Evolutionary conservation across 2,329 filamentous ascomycete genomes (phyloP).

Genomic region (Blumeria graminis): DNA sequence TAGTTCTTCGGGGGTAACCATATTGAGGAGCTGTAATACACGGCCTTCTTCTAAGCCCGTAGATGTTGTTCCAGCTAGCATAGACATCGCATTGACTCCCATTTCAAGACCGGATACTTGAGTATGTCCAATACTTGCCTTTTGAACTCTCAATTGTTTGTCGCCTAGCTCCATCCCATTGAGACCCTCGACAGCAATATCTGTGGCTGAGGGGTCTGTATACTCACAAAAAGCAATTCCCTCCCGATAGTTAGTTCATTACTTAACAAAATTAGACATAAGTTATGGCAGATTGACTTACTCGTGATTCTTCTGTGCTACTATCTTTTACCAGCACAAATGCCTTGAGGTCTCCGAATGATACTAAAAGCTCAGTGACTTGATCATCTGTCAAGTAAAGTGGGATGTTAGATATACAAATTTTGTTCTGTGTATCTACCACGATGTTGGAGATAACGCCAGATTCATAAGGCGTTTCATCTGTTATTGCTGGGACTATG

Average conservation of each 20-base stretch:
- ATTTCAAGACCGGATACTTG: constrained; percentile 83
- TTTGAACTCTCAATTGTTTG: constrained; percentile 58
- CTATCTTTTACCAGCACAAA: constrained; percentile 78
- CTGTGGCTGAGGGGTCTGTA: constrained; percentile 47
- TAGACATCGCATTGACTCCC: constrained; percentile 91
- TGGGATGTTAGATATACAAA: constrained; percentile 77
- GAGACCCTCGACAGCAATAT: constrained; percentile 69
- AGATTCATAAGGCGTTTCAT: constrained; percentile 49
- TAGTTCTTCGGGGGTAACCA: constrained; percentile 91
- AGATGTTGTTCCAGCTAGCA: constrained; percentile 77
- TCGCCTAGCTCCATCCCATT: constrained; percentile 88
- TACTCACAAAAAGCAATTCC: constrained; percentile 97
- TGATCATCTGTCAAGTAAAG: constrained; percentile 75
- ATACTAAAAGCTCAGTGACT: constrained; percentile 66
- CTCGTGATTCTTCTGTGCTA: constrained; percentile 64
- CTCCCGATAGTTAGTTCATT: constrained; percentile 20
- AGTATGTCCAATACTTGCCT: constrained; percentile 82
- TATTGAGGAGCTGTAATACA: constrained; percentile 85
- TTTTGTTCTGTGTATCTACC: constrained; percentile 82
- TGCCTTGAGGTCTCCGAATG: constrained; percentile 81
- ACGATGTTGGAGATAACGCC: constrained; percentile 61
- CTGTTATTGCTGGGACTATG: constrained; percentile 61
- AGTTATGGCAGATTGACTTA: constrained; percentile 22
- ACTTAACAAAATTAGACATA: background rate
- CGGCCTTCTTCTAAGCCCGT: constrained; percentile 55